Conservation (phyloP, 345 rosid species). For the Isatis tinctoria region DNA sequence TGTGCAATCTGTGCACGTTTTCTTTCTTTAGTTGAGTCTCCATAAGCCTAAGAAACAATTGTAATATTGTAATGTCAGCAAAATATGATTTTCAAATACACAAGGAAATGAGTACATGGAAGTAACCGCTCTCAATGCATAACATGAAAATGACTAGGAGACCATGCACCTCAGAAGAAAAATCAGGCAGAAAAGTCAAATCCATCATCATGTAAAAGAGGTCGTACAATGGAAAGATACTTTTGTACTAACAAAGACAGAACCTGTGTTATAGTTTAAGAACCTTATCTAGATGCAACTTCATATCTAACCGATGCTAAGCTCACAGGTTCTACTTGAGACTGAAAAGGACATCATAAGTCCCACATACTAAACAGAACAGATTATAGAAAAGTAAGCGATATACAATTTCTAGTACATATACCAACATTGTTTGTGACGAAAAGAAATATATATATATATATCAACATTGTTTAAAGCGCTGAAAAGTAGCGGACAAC, state of each 20-base stretch:
- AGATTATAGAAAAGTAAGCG: not conserved
- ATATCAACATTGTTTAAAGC: not conserved
- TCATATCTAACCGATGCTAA: not conserved
- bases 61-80: constrained; percentile 9
- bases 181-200: not conserved
- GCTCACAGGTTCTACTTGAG: not conserved
- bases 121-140: not conserved
- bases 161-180: constrained; percentile 2
- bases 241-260: not conserved
- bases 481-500: not conserved
- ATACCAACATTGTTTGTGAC: not conserved
- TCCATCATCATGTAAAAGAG: not conserved
- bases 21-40: constrained; percentile 91
- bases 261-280: not conserved
- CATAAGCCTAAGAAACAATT: constrained; percentile 62
- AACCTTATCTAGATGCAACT: not conserved
- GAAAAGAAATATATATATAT: not conserved
- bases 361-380: not conserved
- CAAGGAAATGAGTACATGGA: not conserved
- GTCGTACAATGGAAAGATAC: not conserved
- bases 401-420: not conserved
- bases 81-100: constrained; percentile 10
- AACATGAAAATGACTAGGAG: not conserved
- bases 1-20: constrained; percentile 93
- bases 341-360: not conserved